Evolutionary conservation across 352 stramenopile species (phyloP), one percentile per base, ranked within the genome.

Genomic region (Globisporangium barbulae): DNA sequence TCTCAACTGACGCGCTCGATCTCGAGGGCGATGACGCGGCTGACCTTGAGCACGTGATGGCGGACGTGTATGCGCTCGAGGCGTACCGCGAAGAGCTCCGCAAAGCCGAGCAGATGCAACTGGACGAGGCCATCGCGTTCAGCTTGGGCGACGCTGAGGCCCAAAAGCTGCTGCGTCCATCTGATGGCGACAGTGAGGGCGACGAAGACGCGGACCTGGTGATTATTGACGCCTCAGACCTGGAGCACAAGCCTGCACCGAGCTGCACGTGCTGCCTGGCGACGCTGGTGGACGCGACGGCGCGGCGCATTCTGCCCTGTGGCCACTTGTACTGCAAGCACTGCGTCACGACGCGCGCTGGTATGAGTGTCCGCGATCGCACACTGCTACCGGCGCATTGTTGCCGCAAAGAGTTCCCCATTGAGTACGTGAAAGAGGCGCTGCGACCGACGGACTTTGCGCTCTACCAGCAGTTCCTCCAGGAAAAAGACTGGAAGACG

Each of bases 241-340:
- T 47, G 19, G 61, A 66, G 28, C 6, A 7, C 50, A 66, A 66
- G 19, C 52, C 41, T 4, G 35, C 52, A 7, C 61, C 59, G 10
- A 62, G 61, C 52, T 68, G 62, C 47, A 50, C 54, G 15, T 63
- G 62, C 45, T 68, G 62, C 31, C 39, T 68, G 31, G 10, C 33
- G 10, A 13, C 48, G 33, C 13, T 68, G 4, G 53, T 3, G 0
- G 56, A 59, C 17, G 45, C 17, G 28, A 39, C 2, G 12, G 48
- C 7, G 1, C 35, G 44, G 9, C 62, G 62, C 6, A 8, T 57
- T 15, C 44, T 68, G 64, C 64, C 76, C 2, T 93, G 85, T 37
- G 73, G 78, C 4, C 85, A 93, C 33, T 33, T 91, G 8, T 93
- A 92, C 61, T 93, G 85, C 39, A 61, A 56, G 6, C 45, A 64